phyloP scores from a whole-genome alignment of 1,284 basidiomycete species.

The Fistulinella cinereoalba region DNA sequence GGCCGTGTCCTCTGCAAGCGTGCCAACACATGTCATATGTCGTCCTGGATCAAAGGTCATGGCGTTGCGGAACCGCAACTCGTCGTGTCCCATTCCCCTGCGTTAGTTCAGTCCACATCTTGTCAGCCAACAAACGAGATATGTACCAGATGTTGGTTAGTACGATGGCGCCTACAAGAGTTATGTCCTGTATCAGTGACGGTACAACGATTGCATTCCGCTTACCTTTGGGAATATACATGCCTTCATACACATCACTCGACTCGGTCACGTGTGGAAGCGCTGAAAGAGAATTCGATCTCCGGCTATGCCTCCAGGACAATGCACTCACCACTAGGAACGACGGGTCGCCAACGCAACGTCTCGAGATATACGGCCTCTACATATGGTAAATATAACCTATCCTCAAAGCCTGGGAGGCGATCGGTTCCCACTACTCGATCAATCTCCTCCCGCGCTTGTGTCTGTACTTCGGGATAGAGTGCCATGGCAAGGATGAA shows the following conservation, averaged over 20 bases:
- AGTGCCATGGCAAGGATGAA: conserved; percentile 34
- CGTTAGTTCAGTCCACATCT: conserved; percentile 4
- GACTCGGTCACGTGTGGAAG: conserved; percentile 26
- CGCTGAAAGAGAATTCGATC: conserved; percentile 10
- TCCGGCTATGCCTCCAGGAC: too few relatives aligned
- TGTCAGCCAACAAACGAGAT: neutral
- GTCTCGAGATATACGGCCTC: conserved; percentile 27
- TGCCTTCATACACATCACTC: conserved; percentile 31
- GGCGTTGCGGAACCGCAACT: conserved; percentile 20
- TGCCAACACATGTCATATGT: conserved; percentile 20
- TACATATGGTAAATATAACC: conserved; percentile 24
- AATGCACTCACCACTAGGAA: conserved; percentile 20
- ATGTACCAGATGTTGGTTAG: conserved; percentile 29
- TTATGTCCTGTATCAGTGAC: neutral
- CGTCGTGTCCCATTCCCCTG: conserved; percentile 28
- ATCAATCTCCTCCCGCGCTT: conserved; percentile 29
- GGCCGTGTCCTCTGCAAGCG: neutral
- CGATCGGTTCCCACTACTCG: conserved; percentile 26
- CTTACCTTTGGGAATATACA: conserved; percentile 34
- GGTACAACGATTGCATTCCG: neutral
- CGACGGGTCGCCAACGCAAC: conserved; percentile 26
- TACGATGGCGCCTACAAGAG: conserved; percentile 19
- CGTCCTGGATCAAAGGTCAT: conserved; percentile 28
- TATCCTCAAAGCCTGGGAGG: conserved; percentile 29
- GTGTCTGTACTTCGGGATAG: conserved; percentile 25